phyloP scores from a whole-genome alignment of 768 basidiomycete species.

The Termitomyces sp. region DNA sequence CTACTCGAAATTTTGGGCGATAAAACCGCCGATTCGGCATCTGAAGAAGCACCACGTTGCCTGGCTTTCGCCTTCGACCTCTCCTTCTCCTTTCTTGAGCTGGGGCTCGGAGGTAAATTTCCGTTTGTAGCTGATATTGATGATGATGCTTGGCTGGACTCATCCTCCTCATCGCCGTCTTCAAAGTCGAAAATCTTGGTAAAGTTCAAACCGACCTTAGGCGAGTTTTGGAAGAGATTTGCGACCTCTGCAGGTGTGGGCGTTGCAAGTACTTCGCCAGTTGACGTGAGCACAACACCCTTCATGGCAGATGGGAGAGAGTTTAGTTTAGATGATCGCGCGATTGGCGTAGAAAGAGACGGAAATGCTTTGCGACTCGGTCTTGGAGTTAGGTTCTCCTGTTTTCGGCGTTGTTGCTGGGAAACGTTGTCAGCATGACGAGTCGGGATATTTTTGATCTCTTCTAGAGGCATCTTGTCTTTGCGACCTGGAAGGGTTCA shows the following conservation, averaged over 20 bases:
- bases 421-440: slow-evolving; percentile 21
- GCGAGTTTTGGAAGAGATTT: slow-evolving; percentile 62
- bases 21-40: slow-evolving; percentile 19
- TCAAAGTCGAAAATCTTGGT: slow-evolving; percentile 72
- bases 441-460: slow-evolving; percentile 64
- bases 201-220: slow-evolving; percentile 69
- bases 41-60: slow-evolving; percentile 9
- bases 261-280: slow-evolving; percentile 69
- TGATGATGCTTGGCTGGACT: slow-evolving; percentile 14
- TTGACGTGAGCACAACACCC: slow-evolving; percentile 73
- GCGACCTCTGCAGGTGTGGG: slow-evolving; percentile 63
- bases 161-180: slow-evolving; percentile 29
- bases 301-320: slow-evolving; percentile 56
- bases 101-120: slow-evolving; percentile 42
- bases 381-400: slow-evolving; percentile 20
- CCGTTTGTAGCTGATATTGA: slow-evolving; percentile 19
- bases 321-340: slow-evolving; percentile 28
- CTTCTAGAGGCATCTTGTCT: slow-evolving; percentile 62
- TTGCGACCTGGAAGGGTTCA: slow-evolving; percentile 29
- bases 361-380: slow-evolving; percentile 17
- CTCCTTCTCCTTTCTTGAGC: slow-evolving; percentile 37
- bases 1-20: slow-evolving; percentile 8
- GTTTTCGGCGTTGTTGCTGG: slow-evolving; percentile 18
- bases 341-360: slow-evolving; percentile 50
- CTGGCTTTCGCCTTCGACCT: slow-evolving; percentile 18